phyloP scores from a whole-genome alignment of 768 basidiomycete species.

The Boletus rubroflammeus region DNA sequence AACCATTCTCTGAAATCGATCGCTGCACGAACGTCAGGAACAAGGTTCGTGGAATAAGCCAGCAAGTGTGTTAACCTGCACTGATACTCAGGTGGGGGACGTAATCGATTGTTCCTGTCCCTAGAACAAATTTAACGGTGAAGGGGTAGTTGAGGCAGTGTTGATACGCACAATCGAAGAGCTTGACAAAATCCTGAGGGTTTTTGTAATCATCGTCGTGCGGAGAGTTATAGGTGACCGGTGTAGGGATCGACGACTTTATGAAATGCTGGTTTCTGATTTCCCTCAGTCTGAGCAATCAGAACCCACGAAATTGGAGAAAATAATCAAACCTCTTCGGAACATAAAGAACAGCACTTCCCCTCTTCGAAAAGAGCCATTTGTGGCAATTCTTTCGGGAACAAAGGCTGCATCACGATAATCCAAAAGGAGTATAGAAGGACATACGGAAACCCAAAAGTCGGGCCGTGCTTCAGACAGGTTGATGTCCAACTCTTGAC shows the following conservation, averaged over 20 bases:
- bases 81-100: constrained; percentile 50
- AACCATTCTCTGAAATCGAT: constrained; percentile 68
- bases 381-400: constrained; percentile 71
- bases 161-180: constrained; percentile 40
- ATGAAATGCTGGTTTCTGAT: constrained; percentile 62
- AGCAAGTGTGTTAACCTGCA: constrained; percentile 38
- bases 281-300: neutral
- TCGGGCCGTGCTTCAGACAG: constrained; percentile 57
- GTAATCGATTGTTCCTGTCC: constrained; percentile 63
- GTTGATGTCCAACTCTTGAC: constrained; percentile 63
- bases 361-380: constrained; percentile 73
- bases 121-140: constrained; percentile 31
- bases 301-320: neutral
- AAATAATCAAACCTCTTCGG: constrained; percentile 46
- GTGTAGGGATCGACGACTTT: constrained; percentile 56
- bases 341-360: constrained; percentile 70
- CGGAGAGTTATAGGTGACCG: constrained; percentile 49
- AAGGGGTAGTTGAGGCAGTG: neutral
- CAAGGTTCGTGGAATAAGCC: neutral
- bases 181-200: constrained; percentile 42
- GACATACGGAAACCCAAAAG: constrained; percentile 71
- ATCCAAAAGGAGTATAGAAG: neutral
- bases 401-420: neutral
- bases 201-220: constrained; percentile 30
- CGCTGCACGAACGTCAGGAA: constrained; percentile 39